phyloP scores from a whole-genome alignment of 2,329 filamentous ascomycete genomes.

The Colletotrichum truncatum region DNA sequence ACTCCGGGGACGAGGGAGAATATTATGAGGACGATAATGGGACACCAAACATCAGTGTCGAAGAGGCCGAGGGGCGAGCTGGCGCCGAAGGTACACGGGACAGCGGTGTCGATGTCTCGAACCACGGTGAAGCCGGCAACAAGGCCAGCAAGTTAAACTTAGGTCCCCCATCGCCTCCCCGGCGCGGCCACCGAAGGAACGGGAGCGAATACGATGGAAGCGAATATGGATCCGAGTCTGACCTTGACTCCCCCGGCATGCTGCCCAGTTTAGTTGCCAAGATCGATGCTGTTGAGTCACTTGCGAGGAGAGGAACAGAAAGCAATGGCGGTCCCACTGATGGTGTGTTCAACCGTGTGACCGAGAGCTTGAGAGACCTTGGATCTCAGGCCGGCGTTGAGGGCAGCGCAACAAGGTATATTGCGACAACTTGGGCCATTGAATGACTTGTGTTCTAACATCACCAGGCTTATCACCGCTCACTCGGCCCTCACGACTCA shows the following conservation, averaged over 20 bases:
- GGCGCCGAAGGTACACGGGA: slow-evolving; percentile 45
- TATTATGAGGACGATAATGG: slow-evolving; percentile 46
- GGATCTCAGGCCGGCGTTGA: slow-evolving; percentile 78
- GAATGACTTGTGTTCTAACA: background rate
- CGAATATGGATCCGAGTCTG: slow-evolving; percentile 78
- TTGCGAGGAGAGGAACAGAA: slow-evolving; percentile 73
- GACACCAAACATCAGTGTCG: slow-evolving; percentile 33
- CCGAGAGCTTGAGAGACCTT: slow-evolving; percentile 75
- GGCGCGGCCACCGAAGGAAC: slow-evolving; percentile 59
- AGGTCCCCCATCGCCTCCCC: slow-evolving; percentile 52
- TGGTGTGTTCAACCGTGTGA: slow-evolving; percentile 73
- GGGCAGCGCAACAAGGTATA: slow-evolving; percentile 75
- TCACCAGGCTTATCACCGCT: slow-evolving; percentile 74
- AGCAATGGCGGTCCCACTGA: slow-evolving; percentile 72
- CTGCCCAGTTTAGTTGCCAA: slow-evolving; percentile 72
- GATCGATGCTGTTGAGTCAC: slow-evolving; percentile 77
- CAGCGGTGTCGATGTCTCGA: slow-evolving; percentile 52
- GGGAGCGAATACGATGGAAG: slow-evolving; percentile 75
- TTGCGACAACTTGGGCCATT: slow-evolving; percentile 10
- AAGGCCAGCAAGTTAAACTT: slow-evolving; percentile 51
- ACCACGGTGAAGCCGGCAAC: slow-evolving; percentile 29
- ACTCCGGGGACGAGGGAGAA: slow-evolving; percentile 69
- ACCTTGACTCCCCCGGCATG: slow-evolving; percentile 75
- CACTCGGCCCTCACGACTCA: slow-evolving; percentile 80
- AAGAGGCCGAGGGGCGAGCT: slow-evolving; percentile 36